phyloP scores from a whole-genome alignment of 2,329 filamentous ascomycete genomes.

The Arthroderma uncinatum region DNA sequence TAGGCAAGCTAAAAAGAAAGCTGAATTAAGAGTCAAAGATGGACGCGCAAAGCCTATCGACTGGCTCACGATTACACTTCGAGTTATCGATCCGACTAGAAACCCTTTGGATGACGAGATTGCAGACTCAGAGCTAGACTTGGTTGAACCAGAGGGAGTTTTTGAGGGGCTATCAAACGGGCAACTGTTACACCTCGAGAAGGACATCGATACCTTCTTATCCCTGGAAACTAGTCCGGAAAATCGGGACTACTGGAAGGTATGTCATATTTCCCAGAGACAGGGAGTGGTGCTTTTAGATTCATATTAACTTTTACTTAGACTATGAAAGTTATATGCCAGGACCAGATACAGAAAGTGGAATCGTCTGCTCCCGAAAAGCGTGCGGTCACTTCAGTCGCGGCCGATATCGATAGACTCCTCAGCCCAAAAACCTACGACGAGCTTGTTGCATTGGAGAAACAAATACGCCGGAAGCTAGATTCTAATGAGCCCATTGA shows the following conservation, averaged over 20 bases:
- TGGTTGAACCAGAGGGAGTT: conserved; percentile 70
- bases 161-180: conserved; percentile 59
- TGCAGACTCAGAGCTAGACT: conserved; percentile 61
- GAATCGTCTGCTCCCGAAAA: conserved; percentile 52
- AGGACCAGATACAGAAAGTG: conserved; percentile 58
- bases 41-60: conserved; percentile 86
- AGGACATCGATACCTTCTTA: conserved; percentile 69
- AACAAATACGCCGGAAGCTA: conserved; percentile 76
- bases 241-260: conserved; percentile 81
- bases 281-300: background rate
- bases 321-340: conserved; percentile 74
- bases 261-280: conserved; percentile 23
- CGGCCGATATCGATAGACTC: conserved; percentile 77
- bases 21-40: conserved; percentile 84
- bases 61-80: conserved; percentile 80
- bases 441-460: conserved; percentile 76
- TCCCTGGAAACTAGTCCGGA: conserved; percentile 64
- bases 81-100: conserved; percentile 74
- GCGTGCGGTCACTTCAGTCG: conserved; percentile 69
- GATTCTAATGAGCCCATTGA: conserved; percentile 85
- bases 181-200: conserved; percentile 64
- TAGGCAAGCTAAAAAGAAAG: conserved; percentile 96
- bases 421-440: conserved; percentile 74
- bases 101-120: conserved; percentile 74
- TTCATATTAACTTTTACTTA: conserved; percentile 24